phyloP scores from a whole-genome alignment of 257 asterid genomes.

The Nicotiana noctiflora region DNA sequence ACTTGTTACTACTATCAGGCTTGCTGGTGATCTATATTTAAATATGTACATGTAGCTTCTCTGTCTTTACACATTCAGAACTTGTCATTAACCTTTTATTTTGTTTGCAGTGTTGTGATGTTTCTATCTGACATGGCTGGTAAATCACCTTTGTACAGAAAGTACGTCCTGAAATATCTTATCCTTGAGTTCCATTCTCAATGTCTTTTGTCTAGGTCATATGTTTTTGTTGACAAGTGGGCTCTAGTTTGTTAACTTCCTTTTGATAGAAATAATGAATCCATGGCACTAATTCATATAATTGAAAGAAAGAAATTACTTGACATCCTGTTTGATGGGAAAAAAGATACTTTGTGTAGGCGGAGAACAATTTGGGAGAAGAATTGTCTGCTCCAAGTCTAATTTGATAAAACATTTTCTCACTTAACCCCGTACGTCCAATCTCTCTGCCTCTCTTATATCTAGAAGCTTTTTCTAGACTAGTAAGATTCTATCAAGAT shows the following conservation, averaged over 20 bases:
- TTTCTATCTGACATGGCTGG: constrained; percentile 97
- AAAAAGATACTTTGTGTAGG: not conserved
- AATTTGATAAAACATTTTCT: not conserved
- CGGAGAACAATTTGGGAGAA: not conserved
- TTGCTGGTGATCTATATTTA: not conserved
- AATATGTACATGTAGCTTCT: not conserved
- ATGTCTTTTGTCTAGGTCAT: constrained; percentile 1
- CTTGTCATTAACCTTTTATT: not conserved
- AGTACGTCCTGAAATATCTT: constrained; percentile 45
- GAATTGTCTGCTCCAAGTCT: not conserved
- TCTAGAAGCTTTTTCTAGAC: not conserved
- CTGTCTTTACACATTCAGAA: not conserved
- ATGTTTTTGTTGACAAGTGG: not conserved
- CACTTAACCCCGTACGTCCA: not conserved
- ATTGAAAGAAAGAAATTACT: not conserved
- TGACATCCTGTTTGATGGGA: not conserved
- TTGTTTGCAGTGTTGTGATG: constrained; percentile 66
- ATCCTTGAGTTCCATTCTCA: not conserved
- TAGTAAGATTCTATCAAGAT: not conserved
- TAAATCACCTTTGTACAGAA: constrained; percentile 80
- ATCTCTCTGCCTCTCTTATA: not conserved
- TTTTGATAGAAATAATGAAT: not conserved
- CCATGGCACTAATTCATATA: not conserved
- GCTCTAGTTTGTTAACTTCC: not conserved
- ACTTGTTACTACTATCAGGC: not conserved